Evolutionary conservation across 345 rosid genomes (phyloP), one percentile per base, ranked within the genome.

Genomic region (Hirschfeldia incana): DNA sequence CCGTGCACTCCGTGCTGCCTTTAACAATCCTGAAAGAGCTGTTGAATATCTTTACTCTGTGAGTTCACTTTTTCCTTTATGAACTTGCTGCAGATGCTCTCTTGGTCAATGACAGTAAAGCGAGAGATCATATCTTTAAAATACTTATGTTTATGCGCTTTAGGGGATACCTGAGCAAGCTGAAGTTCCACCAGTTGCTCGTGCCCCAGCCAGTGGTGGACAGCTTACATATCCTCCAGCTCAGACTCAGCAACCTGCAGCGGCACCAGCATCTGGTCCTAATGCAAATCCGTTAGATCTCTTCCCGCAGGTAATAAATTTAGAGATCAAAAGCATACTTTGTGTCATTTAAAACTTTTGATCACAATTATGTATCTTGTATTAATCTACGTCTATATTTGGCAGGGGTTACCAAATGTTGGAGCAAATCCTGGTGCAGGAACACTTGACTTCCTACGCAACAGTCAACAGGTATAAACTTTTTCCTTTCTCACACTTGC

Each of bases 1-100:
- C 66, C 93, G 89, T 16, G 98, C 99, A 67, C 97, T 95, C 59
- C 92, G 93, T 67, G 98, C 97, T 70, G 99, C 97, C 62, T 95
- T 62, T 83, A 95, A 93, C 85, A 93, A 93, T 65, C 99, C 97
- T 0, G 97, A 90, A 85, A 89, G 98, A 82, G 99, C 99, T 84
- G 96, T 95, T 76, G 98, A 95, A 83, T 95, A 95, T 83, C 85
- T 95, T 63, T 95, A 91, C 74, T 85, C 97, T 77, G 97, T 93
- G 74, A 78, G 97, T 83, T 61, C 34, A 8, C 6, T 6, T 4
- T 17, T 15, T 60, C 15, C n/a, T 36, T 9, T 36, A 13, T 72
- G 42, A 16, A 13, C 36, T 26, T 66, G 0, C 5, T 37, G 10
- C 30, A 39, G 33, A 65, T 39, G 2, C 7, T 2, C 4, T 46